These are phyloP conservation scores for Blepharisma stoltei DNA, from an alignment of 73 alveolate genomes.

Conservation along the genomic window DNA sequence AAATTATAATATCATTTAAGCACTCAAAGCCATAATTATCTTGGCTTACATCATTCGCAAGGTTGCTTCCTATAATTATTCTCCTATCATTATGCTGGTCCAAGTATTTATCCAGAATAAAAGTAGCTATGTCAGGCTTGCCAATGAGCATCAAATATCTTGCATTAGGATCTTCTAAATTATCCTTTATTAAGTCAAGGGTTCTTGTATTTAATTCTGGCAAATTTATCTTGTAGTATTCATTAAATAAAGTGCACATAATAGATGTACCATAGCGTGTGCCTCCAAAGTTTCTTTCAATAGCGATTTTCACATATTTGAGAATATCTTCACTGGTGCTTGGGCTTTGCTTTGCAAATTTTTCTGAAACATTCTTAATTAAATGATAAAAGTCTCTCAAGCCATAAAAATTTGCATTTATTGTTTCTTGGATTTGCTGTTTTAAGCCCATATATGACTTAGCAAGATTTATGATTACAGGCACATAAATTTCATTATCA, in stretches of 20 bases:
- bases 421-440: too few relatives aligned
- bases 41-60: constrained; percentile 21
- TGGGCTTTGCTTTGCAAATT: not conserved
- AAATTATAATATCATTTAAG: constrained; percentile 27
- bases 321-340: not conserved
- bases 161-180: constrained; percentile 27
- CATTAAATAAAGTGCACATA: too few relatives aligned
- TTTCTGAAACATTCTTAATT: constrained; percentile 1
- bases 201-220: not conserved
- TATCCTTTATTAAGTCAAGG: constrained; percentile 23
- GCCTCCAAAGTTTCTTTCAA: constrained; percentile 14
- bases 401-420: constrained; percentile 17
- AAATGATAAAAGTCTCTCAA: constrained; percentile 33
- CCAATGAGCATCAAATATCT: constrained; percentile 41
- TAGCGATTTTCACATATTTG: not conserved
- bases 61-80: constrained; percentile 26
- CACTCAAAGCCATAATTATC: constrained; percentile 24
- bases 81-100: not conserved
- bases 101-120: not conserved
- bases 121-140: constrained; percentile 16
- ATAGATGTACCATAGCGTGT: too few relatives aligned
- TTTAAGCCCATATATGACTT: too few relatives aligned
- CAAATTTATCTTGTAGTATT: too few relatives aligned
- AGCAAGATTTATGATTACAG: too few relatives aligned
- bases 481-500: too few relatives aligned